Evolutionary conservation across 2,329 filamentous ascomycete genomes (phyloP).

Genomic region (Trichoderma afroharzianum): DNA sequence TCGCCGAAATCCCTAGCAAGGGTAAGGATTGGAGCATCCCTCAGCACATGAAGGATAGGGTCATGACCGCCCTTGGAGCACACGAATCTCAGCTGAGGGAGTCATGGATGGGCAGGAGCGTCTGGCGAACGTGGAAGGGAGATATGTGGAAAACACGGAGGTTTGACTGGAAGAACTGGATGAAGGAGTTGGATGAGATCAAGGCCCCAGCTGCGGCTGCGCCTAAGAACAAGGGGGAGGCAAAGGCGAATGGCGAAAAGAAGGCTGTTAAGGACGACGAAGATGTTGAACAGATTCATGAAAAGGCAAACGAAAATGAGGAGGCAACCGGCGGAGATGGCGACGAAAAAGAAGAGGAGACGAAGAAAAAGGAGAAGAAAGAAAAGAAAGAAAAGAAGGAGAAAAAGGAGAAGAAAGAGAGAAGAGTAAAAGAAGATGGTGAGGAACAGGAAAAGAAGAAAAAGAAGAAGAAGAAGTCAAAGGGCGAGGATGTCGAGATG

Average conservation of each 20-base stretch:
- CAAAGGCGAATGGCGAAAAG: not conserved
- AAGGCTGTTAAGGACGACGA: not conserved
- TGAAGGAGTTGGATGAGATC: conserved; percentile 43
- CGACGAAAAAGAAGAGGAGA: not conserved
- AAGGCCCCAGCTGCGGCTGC: conserved; percentile 21
- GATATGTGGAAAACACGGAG: conserved; percentile 53
- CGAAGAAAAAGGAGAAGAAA: not conserved
- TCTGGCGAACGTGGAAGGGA: conserved; percentile 57
- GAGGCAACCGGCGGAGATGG: not conserved
- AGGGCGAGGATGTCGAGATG: conserved; percentile 4
- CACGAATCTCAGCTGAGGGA: conserved; percentile 49
- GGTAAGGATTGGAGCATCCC: conserved; percentile 48
- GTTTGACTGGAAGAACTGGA: conserved; percentile 55
- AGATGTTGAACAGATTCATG: not conserved
- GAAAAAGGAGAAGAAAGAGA: conserved; percentile 8
- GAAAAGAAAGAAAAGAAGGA: not conserved
- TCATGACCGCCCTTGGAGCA: conserved; percentile 47
- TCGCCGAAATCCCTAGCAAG: conserved; percentile 49
- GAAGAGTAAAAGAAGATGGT: not conserved
- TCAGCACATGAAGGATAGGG: conserved; percentile 55
- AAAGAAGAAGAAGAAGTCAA: conserved; percentile 15
- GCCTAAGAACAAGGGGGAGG: conserved; percentile 10
- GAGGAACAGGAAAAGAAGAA: not conserved
- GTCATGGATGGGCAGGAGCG: conserved; percentile 52
- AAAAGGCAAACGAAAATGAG: not conserved